A percentile compares a stretch with the other conserved stretches of the same genome.
phyloP scores from a whole-genome alignment of 495 filamentous ascomycete genomes.

The Chaetomium tenue region DNA sequence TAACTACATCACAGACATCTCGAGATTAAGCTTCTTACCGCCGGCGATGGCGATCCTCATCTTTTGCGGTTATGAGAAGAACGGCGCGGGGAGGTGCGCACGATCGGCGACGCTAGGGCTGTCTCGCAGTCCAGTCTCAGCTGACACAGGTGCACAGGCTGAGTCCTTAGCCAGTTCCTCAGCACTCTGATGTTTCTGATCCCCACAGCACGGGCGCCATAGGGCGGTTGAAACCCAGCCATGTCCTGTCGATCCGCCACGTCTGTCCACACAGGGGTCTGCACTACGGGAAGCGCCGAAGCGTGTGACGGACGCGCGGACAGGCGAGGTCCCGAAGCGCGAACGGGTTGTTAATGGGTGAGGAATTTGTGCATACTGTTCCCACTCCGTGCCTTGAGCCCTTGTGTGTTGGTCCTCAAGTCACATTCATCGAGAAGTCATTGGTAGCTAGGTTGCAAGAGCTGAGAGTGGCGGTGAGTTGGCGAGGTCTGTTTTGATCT shows the following conservation, averaged over 20 bases:
- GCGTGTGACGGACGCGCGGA: neutral
- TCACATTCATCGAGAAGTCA: neutral
- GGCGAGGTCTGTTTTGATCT: neutral
- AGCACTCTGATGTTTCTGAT: no score
- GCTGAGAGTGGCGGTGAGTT: constrained; percentile 1
- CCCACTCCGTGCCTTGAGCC: no score
- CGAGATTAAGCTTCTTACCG: neutral
- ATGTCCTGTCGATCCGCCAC: constrained; percentile 3
- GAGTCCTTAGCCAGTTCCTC: no score
- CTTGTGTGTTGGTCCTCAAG: no score
- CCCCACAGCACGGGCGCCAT: neutral
- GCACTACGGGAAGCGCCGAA: neutral
- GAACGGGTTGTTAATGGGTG: no score
- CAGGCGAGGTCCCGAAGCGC: neutral
- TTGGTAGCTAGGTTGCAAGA: neutral
- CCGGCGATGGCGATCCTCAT: neutral
- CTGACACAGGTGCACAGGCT: neutral
- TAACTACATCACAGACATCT: neutral
- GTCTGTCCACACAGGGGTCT: neutral
- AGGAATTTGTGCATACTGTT: no score
- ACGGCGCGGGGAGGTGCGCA: neutral
- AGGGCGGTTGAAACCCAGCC: neutral
- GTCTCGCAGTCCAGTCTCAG: neutral
- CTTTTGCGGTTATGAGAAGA: neutral
- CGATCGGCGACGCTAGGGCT: constrained; percentile 8